Base-by-base conservation (phyloP, 2,329 filamentous ascomycete species). In the Lachnellula subtilissima region DNA sequence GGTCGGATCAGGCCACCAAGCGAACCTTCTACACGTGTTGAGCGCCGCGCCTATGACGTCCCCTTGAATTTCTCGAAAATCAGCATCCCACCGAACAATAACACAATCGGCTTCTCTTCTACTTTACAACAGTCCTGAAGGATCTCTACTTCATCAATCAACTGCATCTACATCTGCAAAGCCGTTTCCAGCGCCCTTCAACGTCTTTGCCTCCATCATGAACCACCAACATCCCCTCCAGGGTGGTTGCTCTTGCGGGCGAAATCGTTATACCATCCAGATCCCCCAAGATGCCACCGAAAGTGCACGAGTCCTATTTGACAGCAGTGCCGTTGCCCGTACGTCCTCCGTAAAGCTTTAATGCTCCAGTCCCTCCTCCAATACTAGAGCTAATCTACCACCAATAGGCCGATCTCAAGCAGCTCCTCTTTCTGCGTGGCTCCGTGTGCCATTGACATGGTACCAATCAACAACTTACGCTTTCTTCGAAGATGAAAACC, bases 181-280 rank as follows among this genome's bases (percentile, higher is more conserved):
- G 7, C 8, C 17, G 11, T 17, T 45, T n/a, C 11, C 22, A 28
- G 22, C 28, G 22, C 19, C 25, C 36, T 48, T 28, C 35, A 9
- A 19, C 46, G 39, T 57, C n/a, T 3, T 3, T 19, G 47, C 28
- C 4, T 22, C 47, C 47, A 55, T 19, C 22, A 82, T 82, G 79
- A 76, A 69, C 67, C 69, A 72, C 50, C 68, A 73, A 55, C 75
- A 81, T 58, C 79, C 79, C 40, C 79, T 96, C 55, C 84, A 81
- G 61, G 91, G 91, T 66, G 83, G 85, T 61, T 96, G 92, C 75
- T 85, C 87, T 52, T 97, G 92, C 72, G 91, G 91, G 55, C 84
- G 92, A 59, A 96, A 94, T 68, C 81, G 86, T 68, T 96, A 96
- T 74, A 78, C 85, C 56, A 84, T 96, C 63, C 74, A 82, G 47